phyloP scores from a whole-genome alignment of 495 filamentous ascomycete genomes.

The Penicillium mononematosum region DNA sequence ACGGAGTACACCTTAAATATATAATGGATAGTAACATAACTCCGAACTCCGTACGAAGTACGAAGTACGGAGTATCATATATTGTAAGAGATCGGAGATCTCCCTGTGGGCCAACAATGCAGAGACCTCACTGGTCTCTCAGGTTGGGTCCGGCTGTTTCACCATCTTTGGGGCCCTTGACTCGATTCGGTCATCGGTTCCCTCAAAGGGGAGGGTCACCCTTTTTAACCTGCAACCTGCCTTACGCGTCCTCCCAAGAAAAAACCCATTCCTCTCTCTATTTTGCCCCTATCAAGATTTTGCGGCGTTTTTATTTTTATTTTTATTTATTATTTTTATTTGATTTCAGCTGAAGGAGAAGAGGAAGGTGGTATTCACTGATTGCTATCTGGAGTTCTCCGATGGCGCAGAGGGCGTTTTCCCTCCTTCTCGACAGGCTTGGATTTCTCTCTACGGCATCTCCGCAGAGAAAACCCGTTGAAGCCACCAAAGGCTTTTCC shows the following conservation, averaged over 20 bases:
- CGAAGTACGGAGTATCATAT: neutral
- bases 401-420: neutral
- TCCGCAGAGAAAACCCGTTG: constrained; percentile 6
- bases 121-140: constrained; percentile 25
- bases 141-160: constrained; percentile 29
- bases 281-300: constrained; percentile 11
- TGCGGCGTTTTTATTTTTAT: constrained; percentile 9
- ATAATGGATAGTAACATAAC: constrained; percentile 1
- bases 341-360: constrained; percentile 25
- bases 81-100: neutral
- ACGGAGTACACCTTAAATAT: neutral
- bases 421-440: neutral
- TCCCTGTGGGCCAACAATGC: constrained; percentile 18
- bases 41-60: neutral
- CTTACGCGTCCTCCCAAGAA: constrained; percentile 38
- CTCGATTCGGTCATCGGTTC: constrained; percentile 27
- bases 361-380: constrained; percentile 26
- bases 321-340: no score
- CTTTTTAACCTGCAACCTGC: constrained; percentile 29
- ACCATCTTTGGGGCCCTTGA: constrained; percentile 42
- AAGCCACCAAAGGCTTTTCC: constrained; percentile 1
- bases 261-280: constrained; percentile 7
- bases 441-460: neutral
- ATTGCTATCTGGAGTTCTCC: neutral
- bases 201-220: constrained; percentile 11